Conservation (phyloP, 1,139 yeast genomes). For the Magnusiomyces paraingens region DNA sequence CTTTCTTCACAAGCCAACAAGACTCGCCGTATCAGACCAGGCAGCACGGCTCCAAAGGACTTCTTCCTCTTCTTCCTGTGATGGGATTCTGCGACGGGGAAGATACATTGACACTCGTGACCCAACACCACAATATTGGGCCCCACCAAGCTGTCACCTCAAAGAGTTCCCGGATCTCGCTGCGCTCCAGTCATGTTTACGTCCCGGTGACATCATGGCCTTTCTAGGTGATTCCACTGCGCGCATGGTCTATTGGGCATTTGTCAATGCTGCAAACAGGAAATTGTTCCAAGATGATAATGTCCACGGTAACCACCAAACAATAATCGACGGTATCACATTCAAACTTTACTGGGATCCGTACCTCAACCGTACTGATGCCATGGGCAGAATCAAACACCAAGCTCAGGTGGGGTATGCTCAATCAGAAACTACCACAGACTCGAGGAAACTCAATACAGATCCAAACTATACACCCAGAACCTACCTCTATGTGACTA, state of each 20-base stretch:
- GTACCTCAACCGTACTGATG: conserved; percentile 3
- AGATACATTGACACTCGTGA: conserved; percentile 1
- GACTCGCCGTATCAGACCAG: neutral
- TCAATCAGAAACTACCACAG: conserved; percentile 1
- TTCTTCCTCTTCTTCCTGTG: neutral
- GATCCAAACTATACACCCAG: neutral
- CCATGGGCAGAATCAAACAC: conserved; percentile 1
- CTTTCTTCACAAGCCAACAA: too few species aligned
- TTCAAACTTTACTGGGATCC: conserved; percentile 10
- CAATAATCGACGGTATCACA: conserved; percentile 1
- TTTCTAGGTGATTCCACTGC: conserved; percentile 14
- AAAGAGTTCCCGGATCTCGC: conserved; percentile 2
- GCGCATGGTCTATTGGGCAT: conserved; percentile 10
- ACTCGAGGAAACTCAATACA: neutral
- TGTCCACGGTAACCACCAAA: conserved; percentile 7
- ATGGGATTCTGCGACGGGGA: conserved; percentile 1
- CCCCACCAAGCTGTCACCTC: conserved; percentile 8
- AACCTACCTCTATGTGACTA: conserved; percentile 11
- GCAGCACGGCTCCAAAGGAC: neutral
- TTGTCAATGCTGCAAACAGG: conserved; percentile 6
- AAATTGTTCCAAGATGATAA: neutral
- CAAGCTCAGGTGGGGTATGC: neutral
- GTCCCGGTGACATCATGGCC: conserved; percentile 4
- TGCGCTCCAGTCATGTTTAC: conserved; percentile 3
- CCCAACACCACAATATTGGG: conserved; percentile 5